Evolutionary conservation across 1,284 basidiomycete genomes (phyloP).

Genomic region (Malassezia pachydermatis): DNA sequence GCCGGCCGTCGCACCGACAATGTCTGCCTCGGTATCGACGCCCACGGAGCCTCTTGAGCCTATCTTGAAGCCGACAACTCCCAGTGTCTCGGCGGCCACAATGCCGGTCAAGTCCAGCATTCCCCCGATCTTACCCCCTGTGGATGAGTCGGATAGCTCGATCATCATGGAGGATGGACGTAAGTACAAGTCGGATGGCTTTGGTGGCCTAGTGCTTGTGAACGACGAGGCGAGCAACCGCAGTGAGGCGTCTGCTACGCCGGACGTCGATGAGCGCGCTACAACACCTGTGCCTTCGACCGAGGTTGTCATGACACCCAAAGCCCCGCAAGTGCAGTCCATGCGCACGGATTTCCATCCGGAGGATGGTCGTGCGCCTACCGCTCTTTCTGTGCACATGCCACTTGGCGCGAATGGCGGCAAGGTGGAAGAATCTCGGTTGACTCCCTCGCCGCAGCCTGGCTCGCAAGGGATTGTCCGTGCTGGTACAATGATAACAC

Average conservation of each 20-base stretch:
- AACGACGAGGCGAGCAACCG: background rate
- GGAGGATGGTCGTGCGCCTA: background rate
- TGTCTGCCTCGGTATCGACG: background rate
- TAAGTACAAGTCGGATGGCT: slow-evolving; percentile 12
- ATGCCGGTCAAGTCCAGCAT: background rate
- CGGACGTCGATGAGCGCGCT: too few species aligned
- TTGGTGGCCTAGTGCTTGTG: slow-evolving; percentile 8
- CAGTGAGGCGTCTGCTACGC: background rate
- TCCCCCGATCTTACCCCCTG: background rate
- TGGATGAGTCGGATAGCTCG: slow-evolving; percentile 4
- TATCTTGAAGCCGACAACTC: background rate
- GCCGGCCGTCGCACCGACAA: background rate
- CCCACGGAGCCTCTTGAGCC: background rate
- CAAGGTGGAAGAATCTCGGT: too few species aligned
- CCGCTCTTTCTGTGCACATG: background rate
- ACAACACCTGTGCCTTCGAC: background rate
- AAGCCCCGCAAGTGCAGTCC: slow-evolving; percentile 13
- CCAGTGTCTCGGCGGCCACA: background rate
- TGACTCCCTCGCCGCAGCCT: background rate
- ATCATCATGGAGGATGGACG: slow-evolving; percentile 9
- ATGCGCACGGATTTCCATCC: slow-evolving; percentile 7
- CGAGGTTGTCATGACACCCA: background rate
- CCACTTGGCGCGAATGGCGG: background rate
- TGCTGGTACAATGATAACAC: background rate
- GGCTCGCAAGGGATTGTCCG: background rate